Percentiles rank a stretch among this genome's conserved stretches.
phyloP scores from a whole-genome alignment of 1,284 basidiomycete genomes.

The Macrocybe sp. region DNA sequence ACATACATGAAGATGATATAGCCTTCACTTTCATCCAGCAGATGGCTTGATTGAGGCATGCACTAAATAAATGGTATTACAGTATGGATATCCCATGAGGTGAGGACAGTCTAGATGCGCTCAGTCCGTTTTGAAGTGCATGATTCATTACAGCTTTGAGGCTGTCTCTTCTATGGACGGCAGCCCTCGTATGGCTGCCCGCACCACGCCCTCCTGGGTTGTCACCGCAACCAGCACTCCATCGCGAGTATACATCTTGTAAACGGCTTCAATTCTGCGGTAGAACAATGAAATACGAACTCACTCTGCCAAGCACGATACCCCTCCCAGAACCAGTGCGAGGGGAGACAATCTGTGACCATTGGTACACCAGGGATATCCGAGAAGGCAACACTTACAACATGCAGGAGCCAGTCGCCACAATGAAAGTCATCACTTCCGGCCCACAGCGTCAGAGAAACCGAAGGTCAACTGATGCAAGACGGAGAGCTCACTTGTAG shows the following conservation, averaged over 20 bases:
- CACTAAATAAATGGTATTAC: background rate
- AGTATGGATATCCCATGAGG: background rate
- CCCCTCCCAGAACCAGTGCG: conserved; percentile 70
- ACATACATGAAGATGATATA: too few species aligned
- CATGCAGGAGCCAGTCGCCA: conserved; percentile 77
- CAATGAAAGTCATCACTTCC: conserved; percentile 70
- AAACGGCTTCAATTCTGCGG: conserved; percentile 6
- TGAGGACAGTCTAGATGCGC: background rate
- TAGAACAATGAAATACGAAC: conserved; percentile 16
- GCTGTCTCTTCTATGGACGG: conserved; percentile 10
- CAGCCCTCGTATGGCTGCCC: conserved; percentile 48
- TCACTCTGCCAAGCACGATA: conserved; percentile 68
- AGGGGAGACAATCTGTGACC: conserved; percentile 55
- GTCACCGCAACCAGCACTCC: conserved; percentile 76
- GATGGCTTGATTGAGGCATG: background rate
- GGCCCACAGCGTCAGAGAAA: conserved; percentile 4
- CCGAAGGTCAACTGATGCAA: background rate
- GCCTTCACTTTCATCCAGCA: background rate
- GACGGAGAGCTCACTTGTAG: conserved; percentile 54
- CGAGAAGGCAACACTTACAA: conserved; percentile 39
- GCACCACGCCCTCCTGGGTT: conserved; percentile 79
- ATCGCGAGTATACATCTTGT: conserved; percentile 66
- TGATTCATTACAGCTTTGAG: conserved; percentile 35
- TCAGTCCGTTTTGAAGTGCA: background rate
- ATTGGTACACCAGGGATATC: background rate